Conservation (phyloP, 2,329 filamentous ascomycete species). For the Sphaerulina vaccinii region DNA sequence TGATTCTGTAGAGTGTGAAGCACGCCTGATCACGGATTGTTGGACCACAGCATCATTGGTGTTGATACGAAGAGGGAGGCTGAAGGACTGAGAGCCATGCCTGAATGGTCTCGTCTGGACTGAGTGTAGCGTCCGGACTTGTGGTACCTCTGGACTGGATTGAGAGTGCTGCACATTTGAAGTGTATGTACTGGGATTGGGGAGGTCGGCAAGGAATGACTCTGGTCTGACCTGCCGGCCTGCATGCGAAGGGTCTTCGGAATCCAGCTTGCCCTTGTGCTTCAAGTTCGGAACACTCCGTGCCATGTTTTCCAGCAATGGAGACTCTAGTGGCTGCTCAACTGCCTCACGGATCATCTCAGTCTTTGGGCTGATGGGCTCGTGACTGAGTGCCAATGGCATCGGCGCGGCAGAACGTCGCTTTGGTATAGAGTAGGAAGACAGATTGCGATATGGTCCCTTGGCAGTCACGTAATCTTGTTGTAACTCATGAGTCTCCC, state of each 20-base stretch:
- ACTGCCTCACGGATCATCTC: background rate
- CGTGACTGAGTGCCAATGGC: background rate
- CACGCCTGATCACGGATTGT: constrained; percentile 4
- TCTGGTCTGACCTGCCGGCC: constrained; percentile 20
- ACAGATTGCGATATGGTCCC: constrained; percentile 25
- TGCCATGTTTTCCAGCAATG: constrained; percentile 10
- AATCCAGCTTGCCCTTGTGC: constrained; percentile 6
- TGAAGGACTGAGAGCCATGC: constrained; percentile 28
- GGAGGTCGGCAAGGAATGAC: constrained; percentile 32
- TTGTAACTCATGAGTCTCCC: constrained; percentile 18
- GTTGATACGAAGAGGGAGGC: constrained; percentile 37
- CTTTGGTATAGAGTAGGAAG: constrained; percentile 28
- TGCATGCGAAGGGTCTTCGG: background rate
- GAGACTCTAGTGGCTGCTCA: constrained; percentile 18
- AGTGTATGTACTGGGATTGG: constrained; percentile 14
- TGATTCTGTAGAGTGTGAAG: constrained; percentile 15
- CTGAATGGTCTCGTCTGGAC: constrained; percentile 15
- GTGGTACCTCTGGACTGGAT: background rate
- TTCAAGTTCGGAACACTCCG: constrained; percentile 22
- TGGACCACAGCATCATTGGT: constrained; percentile 32
- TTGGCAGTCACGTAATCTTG: constrained; percentile 17
- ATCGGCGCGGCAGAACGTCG: constrained; percentile 28
- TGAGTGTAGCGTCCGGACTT: constrained; percentile 2
- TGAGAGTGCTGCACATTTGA: background rate
- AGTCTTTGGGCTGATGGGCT: constrained; percentile 1